A percentile compares a stretch with the other conserved stretches of the same genome.
phyloP scores from a whole-genome alignment of 2,329 filamentous ascomycete genomes.

The Ophiocordyceps camponoti-leonardi region DNA sequence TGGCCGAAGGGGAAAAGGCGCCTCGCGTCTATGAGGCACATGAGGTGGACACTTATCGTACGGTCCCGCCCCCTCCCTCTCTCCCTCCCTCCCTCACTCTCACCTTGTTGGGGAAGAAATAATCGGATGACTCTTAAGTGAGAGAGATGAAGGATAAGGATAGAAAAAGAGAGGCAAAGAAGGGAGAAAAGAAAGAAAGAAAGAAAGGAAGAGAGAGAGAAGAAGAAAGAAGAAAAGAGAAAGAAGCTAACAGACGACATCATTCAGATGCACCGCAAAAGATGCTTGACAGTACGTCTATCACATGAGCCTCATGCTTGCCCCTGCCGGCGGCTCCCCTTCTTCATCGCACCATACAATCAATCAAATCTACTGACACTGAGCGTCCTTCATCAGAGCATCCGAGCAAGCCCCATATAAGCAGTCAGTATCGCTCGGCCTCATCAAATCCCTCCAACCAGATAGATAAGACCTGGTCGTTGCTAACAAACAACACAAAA shows the following conservation, averaged over 20 bases:
- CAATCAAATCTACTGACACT: no score
- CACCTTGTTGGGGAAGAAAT: no score
- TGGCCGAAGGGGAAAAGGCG: conserved; percentile 26
- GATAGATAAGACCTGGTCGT: neutral
- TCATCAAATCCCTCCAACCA: neutral
- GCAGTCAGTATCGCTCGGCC: conserved; percentile 28
- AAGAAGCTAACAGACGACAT: neutral
- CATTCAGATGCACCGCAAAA: conserved; percentile 41
- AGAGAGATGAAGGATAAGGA: no score
- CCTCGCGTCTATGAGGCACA: conserved; percentile 57
- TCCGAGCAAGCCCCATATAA: conserved; percentile 50
- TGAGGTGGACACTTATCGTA: conserved; percentile 57
- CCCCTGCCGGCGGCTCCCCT: no score
- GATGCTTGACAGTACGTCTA: conserved; percentile 49
- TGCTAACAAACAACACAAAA: no score
- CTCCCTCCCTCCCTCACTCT: no score
- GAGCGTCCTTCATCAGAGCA: conserved; percentile 42
- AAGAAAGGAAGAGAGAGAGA: neutral
- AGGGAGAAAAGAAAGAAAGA: neutral
- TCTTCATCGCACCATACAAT: conserved; percentile 3
- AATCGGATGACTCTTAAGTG: no score
- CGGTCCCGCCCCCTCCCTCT: conserved; percentile 11
- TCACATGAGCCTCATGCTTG: no score
- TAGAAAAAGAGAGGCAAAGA: neutral
- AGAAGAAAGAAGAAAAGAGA: neutral